A percentile compares a stretch with the other conserved stretches of the same genome.
Evolutionary conservation across 257 asterid species (phyloP).

Genomic region (Primulina huaijiensis): DNA sequence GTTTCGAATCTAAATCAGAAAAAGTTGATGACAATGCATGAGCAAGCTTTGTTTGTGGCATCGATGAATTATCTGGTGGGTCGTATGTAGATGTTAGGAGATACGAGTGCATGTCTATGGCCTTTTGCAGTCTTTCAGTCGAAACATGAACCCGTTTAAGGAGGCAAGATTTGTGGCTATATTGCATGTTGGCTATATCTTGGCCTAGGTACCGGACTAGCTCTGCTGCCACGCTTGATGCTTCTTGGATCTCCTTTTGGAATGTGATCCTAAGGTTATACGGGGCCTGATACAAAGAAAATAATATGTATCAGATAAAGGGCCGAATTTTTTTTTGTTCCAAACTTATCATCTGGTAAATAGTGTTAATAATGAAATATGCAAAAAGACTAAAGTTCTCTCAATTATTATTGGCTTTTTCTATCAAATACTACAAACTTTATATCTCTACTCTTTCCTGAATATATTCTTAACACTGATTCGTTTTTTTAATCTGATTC

Average conservation of each 20-base stretch:
- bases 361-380: no score
- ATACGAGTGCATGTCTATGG: conserved; percentile 52
- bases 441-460: background rate
- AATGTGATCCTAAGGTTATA: conserved; percentile 50
- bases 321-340: background rate
- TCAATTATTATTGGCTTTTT: background rate
- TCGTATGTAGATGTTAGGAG: conserved; percentile 45
- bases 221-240: conserved; percentile 51
- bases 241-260: conserved; percentile 59
- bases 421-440: background rate
- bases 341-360: background rate
- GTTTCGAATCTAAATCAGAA: conserved; percentile 27
- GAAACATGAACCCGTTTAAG: conserved; percentile 48
- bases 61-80: conserved; percentile 29
- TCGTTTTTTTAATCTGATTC: conserved; percentile 2
- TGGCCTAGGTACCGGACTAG: conserved; percentile 48
- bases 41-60: conserved; percentile 30
- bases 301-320: background rate
- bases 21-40: conserved; percentile 30
- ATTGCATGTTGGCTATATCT: conserved; percentile 45
- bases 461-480: background rate
- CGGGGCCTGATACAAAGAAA: conserved; percentile 43
- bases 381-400: background rate
- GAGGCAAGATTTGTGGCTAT: conserved; percentile 37
- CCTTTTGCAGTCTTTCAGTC: conserved; percentile 51